Evolutionary conservation across 495 filamentous ascomycete species (phyloP), one percentile per base, ranked within the genome.

Genomic region (Neurospora intermedia): DNA sequence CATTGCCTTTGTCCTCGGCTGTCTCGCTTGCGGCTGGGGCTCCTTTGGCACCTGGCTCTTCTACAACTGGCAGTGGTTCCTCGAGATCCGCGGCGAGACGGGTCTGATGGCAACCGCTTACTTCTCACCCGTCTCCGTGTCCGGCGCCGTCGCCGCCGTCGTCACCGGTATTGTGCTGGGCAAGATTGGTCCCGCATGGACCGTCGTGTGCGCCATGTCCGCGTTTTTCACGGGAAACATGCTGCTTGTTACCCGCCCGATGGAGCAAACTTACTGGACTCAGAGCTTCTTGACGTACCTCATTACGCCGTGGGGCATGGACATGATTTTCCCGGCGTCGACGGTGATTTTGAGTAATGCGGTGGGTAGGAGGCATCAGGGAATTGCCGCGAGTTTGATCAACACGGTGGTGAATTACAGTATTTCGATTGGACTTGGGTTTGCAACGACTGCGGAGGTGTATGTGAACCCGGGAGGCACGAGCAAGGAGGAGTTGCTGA

Each of bases 31-130:
- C 31, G 90, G 89, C 4, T 91, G 89, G 90, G 83, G 83, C 71
- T 84, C 81, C 73, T 91, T 91, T 71, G 89, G 89, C 18, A 89
- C 90, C 70, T 85, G 87, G 79, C 78, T 88, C 71, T 90, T 83
- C 77, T 91, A 91, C 76, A 78, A 82, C 41, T 88, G 81, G 72
- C 83, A 87, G 42, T 88, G 89, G 75, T 74, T 89, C 72, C 82
- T 86, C 69, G 80, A 81, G 16, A 80, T 89, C 41, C 82, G 83
- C 15, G 81, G 80, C 3, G 73, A 81, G 6, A 72, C 81, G 16
- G 84, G 85, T 0, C 77, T 91, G 11, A 71, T 87, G 5, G 79
- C 84, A 0, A 79, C 82, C 5, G 88, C 87, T 0, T 81, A 86
- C 74, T 80, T 86, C 70, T 71, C 78, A 18, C 85, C 85, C 3